Conservation (phyloP, 331 rosid genomes). For the Saraca asoca region DNA sequence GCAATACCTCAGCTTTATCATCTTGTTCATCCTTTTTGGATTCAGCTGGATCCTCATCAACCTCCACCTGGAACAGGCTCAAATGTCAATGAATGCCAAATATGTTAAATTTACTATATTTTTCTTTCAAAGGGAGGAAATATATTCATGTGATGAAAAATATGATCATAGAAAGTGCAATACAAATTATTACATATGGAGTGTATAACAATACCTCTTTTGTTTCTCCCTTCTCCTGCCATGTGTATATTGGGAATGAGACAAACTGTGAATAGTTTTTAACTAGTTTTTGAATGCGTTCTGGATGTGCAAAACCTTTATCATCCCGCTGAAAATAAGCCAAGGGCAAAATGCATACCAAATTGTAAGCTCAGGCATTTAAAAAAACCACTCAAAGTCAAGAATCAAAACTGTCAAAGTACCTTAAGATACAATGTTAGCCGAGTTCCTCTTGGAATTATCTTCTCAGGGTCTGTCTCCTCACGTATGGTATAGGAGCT, state of each 20-base stretch:
- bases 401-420: conserved; percentile 1
- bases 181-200: conserved; percentile 4
- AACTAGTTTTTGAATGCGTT: conserved; percentile 80
- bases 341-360: background rate
- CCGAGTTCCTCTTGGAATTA: conserved; percentile 89
- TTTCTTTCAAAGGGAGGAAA: background rate
- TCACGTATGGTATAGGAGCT: conserved; percentile 84
- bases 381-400: conserved; percentile 13
- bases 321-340: conserved; percentile 66
- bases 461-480: conserved; percentile 84
- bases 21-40: conserved; percentile 60
- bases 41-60: conserved; percentile 86
- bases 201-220: conserved; percentile 59
- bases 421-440: conserved; percentile 87
- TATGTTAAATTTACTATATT: background rate
- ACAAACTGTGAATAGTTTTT: conserved; percentile 93
- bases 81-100: conserved; percentile 16
- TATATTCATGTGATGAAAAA: background rate
- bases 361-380: conserved; percentile 23
- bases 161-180: background rate
- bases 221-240: conserved; percentile 94
- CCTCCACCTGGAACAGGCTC: conserved; percentile 67
- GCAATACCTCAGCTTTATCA: conserved; percentile 69
- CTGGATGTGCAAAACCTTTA: conserved; percentile 91
- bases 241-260: conserved; percentile 88